Percentiles rank a stretch among this genome's conserved stretches.
These are phyloP conservation scores for Trypanosomatidae sp. DNA, from an alignment of 208 protist species.

Conservation along the genomic window DNA sequence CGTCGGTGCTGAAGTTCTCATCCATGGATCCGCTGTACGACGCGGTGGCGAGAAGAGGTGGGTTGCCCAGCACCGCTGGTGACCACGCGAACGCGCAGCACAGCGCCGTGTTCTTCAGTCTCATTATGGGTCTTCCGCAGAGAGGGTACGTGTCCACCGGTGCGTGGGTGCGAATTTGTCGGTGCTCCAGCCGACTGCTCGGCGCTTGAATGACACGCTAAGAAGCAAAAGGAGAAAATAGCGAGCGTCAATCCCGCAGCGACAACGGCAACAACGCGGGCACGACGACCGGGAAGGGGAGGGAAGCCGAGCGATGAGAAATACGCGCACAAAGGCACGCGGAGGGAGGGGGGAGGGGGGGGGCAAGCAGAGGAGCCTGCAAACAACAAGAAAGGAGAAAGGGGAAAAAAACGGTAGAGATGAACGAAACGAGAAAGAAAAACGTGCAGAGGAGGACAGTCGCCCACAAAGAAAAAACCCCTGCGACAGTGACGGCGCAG, in stretches of 20 bases:
- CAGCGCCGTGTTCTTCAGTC: conserved; percentile 53
- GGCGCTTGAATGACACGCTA: background rate
- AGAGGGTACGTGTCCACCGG: background rate
- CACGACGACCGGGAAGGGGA: background rate
- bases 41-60: conserved; percentile 67
- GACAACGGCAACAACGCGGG: background rate
- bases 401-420: background rate
- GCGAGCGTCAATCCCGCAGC: too few relatives aligned
- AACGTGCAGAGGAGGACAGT: background rate
- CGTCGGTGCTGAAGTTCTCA: conserved; percentile 76
- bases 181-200: background rate
- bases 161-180: background rate
- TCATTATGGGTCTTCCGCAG: conserved; percentile 33
- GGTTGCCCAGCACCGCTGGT: conserved; percentile 45
- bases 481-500: background rate
- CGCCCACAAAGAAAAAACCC: background rate
- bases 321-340: background rate
- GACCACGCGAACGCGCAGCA: conserved; percentile 84
- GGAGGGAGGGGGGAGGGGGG: background rate
- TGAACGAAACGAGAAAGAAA: background rate
- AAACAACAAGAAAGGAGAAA: conserved; percentile 9
- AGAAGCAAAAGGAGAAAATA: background rate
- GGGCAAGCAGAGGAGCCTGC: background rate
- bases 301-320: background rate
- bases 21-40: conserved; percentile 66